Base-by-base conservation (phyloP, 805 yeast genomes). In the Candida caryicola region DNA sequence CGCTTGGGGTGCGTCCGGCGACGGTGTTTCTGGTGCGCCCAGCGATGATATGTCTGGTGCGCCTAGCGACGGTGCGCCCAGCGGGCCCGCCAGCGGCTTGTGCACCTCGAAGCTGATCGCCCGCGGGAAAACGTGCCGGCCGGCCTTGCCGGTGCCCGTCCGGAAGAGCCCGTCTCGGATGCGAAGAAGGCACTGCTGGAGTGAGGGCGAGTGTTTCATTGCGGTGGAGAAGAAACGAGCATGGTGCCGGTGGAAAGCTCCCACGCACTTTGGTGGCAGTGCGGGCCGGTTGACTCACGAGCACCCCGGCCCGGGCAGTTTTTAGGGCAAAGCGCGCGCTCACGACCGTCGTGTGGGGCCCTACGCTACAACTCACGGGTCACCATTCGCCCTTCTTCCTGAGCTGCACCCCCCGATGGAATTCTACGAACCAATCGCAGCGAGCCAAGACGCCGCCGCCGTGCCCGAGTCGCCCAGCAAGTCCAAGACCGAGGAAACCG, bases 401-500 rank as follows among this genome's bases (percentile, higher is more conserved):
- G n/a, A n/a, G n/a, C n/a, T n/a, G n/a, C n/a, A n/a, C n/a, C n/a
- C n/a, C n/a, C n/a, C n/a, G 13, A 64, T 64, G 70, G 70, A 64
- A 18, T 62, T 58, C 33, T 39, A 50, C 23, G 69, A 62, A 21
- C 66, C 70, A 17, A 42, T 52, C 13, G 53, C 52, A 1, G 49
- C 54, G 8, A 40, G 45, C 19, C 46, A 43, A 8, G 51, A 48
- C 29, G 34, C 23, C 5, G 33, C 18, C 8, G 17, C 12, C 3
- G 28, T n/a, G 7, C 21, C 34, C 14, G 33, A 33, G 9, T 34
- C 19, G 5, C 33, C 31, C 17, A 43, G 56, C 26, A 69, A 74
- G 47, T 62, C 56, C 32, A 69, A 72, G 48, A 79, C 86, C 0
- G 82, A 81, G 36, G 66, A 73, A 45, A 69, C 70, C 1, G 76